phyloP scores from a whole-genome alignment of 148 eudicot species.

The Rhododendron kiyosumense region DNA sequence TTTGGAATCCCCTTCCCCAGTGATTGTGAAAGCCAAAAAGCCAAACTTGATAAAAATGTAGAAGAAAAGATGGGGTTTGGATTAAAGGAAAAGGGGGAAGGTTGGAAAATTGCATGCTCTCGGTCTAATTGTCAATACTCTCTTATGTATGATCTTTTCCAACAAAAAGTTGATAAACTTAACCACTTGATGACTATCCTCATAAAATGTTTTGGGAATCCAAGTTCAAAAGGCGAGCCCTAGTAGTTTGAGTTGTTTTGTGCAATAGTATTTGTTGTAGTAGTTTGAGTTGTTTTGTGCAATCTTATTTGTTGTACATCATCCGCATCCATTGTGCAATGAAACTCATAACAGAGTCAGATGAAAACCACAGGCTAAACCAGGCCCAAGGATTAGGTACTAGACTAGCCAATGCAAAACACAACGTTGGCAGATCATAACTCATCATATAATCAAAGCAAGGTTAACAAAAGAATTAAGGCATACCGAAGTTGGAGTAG shows the following conservation, averaged over 20 bases:
- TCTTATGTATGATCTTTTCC: neutral
- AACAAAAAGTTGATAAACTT: neutral
- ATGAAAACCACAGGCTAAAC: neutral
- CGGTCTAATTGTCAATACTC: neutral
- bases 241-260: neutral
- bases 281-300: neutral
- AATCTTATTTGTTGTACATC: no score
- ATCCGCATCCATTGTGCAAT: neutral
- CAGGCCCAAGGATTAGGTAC: neutral
- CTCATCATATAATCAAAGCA: neutral
- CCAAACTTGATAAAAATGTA: neutral
- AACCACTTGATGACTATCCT: neutral
- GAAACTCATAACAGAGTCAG: neutral
- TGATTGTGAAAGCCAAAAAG: neutral
- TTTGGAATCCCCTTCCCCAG: neutral
- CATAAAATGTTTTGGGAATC: neutral
- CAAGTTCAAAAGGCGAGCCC: neutral
- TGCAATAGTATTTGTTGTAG: no score
- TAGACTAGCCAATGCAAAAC: neutral
- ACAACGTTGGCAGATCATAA: neutral
- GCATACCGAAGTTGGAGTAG: neutral
- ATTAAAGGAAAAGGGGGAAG: neutral
- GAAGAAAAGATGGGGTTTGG: neutral
- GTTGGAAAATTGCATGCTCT: neutral
- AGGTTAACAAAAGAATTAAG: neutral